Conservation (phyloP, 331 rosid species). For the Stylosanthes scabra region DNA sequence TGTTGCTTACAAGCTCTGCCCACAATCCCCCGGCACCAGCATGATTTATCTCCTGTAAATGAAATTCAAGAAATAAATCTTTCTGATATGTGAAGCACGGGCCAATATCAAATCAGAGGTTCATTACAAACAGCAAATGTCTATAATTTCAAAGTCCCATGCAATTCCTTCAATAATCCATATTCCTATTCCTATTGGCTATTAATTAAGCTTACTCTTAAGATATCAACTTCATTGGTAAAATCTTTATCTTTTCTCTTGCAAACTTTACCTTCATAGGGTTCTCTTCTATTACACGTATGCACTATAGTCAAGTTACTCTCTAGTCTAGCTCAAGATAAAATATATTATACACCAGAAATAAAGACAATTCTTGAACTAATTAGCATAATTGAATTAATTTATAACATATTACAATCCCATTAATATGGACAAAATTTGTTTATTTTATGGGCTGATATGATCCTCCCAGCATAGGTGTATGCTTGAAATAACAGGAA, state of each 20-base stretch:
- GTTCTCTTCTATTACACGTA: too few species aligned
- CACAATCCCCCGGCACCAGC: conserved; percentile 98
- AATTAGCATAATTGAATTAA: not conserved
- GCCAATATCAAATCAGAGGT: conserved; percentile 20
- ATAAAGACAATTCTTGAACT: not conserved
- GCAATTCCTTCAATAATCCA: not conserved
- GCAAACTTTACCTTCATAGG: too few species aligned
- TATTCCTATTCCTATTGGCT: not conserved
- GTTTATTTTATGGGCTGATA: not conserved
- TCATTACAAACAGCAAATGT: not conserved
- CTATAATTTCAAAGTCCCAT: not conserved
- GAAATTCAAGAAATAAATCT: conserved; percentile 23
- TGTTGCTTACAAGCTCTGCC: conserved; percentile 96
- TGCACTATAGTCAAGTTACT: not conserved
- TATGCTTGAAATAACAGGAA: not conserved
- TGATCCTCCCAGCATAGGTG: not conserved
- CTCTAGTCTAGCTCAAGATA: not conserved
- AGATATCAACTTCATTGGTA: not conserved
- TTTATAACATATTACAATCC: not conserved
- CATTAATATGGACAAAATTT: not conserved
- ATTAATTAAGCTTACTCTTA: not conserved
- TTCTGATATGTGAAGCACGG: conserved; percentile 4
- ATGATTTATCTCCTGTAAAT: conserved; percentile 94
- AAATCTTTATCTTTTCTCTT: not conserved
- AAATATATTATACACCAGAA: not conserved